Conservation (phyloP, 2,329 filamentous ascomycete genomes). For the Ceratocystis cacaofunesta region DNA sequence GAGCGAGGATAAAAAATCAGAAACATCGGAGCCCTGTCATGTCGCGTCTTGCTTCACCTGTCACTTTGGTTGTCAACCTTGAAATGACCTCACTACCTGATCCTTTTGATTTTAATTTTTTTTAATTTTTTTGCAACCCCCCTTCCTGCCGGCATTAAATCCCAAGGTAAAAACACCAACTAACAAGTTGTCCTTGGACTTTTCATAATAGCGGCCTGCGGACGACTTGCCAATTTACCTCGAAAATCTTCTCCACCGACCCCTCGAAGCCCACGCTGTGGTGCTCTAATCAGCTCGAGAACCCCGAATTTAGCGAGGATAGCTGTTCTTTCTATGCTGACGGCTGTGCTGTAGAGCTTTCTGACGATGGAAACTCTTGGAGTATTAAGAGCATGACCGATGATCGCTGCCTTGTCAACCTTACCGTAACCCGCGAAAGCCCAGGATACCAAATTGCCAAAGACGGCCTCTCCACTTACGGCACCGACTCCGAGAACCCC, state of each 20-base stretch:
- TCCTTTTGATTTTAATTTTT: neutral
- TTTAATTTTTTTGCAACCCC: neutral
- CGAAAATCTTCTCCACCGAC: conserved; percentile 74
- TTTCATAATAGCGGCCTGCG: conserved; percentile 55
- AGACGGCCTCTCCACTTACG: conserved; percentile 70
- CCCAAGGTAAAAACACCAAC: neutral
- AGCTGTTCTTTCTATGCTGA: conserved; percentile 75
- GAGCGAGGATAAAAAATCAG: neutral
- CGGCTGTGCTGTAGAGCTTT: conserved; percentile 70
- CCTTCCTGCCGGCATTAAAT: neutral
- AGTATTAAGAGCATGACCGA: conserved; percentile 84
- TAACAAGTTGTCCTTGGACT: neutral
- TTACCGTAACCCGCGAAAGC: conserved; percentile 60
- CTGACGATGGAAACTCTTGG: conserved; percentile 68
- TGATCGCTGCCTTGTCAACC: conserved; percentile 64
- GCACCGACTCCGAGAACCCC: conserved; percentile 69
- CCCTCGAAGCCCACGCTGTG: conserved; percentile 61
- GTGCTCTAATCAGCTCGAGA: conserved; percentile 64
- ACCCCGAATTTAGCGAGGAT: conserved; percentile 73
- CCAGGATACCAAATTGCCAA: conserved; percentile 77
- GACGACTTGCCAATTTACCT: conserved; percentile 85
- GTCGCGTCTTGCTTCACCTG: neutral
- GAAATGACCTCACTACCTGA: neutral
- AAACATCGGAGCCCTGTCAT: conserved; percentile 1
- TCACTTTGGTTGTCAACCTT: neutral